A percentile compares a stretch with the other conserved stretches of the same genome.
These are phyloP conservation scores for Monilinia fructigena DNA, from an alignment of 2,329 filamentous ascomycete genomes.

Conservation along the genomic window DNA sequence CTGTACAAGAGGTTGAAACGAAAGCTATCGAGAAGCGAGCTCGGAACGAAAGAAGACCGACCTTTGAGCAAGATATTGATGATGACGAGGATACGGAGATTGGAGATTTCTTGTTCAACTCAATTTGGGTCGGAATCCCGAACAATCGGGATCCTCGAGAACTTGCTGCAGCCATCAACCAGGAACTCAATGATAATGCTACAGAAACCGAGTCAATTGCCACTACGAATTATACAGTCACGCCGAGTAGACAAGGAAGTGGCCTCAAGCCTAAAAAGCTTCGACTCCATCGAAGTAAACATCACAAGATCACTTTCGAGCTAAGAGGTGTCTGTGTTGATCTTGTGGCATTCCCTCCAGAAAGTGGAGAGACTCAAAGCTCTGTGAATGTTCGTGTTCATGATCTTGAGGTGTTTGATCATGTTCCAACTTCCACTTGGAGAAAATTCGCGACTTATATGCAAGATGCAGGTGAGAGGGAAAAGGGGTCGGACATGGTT, in stretches of 20 bases:
- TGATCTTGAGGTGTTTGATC: conserved; percentile 88
- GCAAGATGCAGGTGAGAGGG: conserved; percentile 79
- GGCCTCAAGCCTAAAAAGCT: conserved; percentile 53
- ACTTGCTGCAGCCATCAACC: conserved; percentile 80
- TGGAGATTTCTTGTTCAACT: conserved; percentile 96
- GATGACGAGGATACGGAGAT: conserved; percentile 86
- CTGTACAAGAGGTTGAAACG: conserved; percentile 82
- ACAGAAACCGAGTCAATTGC: conserved; percentile 90
- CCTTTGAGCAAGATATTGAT: conserved; percentile 63
- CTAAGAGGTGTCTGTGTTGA: conserved; percentile 81
- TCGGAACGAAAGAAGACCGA: conserved; percentile 54
- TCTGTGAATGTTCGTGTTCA: conserved; percentile 81
- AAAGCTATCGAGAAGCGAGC: conserved; percentile 74
- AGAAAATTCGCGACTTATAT: conserved; percentile 97
- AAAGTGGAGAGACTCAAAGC: conserved; percentile 77
- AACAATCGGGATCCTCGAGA: conserved; percentile 82
- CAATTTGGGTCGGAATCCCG: conserved; percentile 93
- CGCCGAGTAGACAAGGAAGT: conserved; percentile 51
- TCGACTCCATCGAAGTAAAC: conserved; percentile 77
- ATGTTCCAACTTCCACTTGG: conserved; percentile 94
- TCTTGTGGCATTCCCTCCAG: conserved; percentile 74
- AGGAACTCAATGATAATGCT: conserved; percentile 77
- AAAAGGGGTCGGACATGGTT: conserved; percentile 84
- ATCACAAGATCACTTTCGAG: conserved; percentile 95
- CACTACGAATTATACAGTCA: conserved; percentile 66